Evolutionary conservation across 2,329 filamentous ascomycete species (phyloP), one percentile per base, ranked within the genome.

Genomic region (Microsporum ferrugineum): DNA sequence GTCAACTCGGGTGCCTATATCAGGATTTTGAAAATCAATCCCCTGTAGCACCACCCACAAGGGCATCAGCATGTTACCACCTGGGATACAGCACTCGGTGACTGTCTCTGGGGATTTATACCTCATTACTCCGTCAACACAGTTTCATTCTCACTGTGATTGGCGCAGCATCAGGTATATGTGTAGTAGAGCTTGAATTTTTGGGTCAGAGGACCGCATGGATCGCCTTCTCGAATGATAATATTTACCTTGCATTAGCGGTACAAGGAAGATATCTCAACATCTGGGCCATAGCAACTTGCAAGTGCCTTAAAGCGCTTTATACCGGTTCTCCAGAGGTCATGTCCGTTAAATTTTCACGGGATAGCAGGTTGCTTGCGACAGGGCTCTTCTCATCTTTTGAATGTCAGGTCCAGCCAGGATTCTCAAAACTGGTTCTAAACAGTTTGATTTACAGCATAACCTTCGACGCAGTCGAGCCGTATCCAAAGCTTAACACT

Each of bases 281-380:
- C 8, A 41, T 62, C 27, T 62, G 60, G 60, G 29, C 55, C 29
- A 27, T 45, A 14, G 23, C 34, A 12, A 51, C 60, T 34, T 23
- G 60, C 14, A 23, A 29, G 56, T 29, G 10, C 5, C 7, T 8
- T 23, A 57, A 64, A 45, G 66, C 43, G n/a, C 62, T 67, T 29
- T 45, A 63, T 33, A 63, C 66, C 8, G 61, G 69, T 51, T 57
- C 29, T 14, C 61, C 8, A 23, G 17, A 43, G 12, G 43, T 69
- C 49, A 60, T 17, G 12, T 23, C 33, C 2, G 47, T 62, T 17
- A n/a, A 39, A n/a, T 60, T 62, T 23, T 62, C 57, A 36, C 38
- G 31, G 8, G 31, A 62, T 27, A n/a, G 23, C 7, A 27, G 31
- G n/a, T 39, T 57, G 6, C 17, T 63, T 38, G 62, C 49, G 10